Conservation (phyloP, 495 filamentous ascomycete genomes). For the Elasticomyces elasticus region DNA sequence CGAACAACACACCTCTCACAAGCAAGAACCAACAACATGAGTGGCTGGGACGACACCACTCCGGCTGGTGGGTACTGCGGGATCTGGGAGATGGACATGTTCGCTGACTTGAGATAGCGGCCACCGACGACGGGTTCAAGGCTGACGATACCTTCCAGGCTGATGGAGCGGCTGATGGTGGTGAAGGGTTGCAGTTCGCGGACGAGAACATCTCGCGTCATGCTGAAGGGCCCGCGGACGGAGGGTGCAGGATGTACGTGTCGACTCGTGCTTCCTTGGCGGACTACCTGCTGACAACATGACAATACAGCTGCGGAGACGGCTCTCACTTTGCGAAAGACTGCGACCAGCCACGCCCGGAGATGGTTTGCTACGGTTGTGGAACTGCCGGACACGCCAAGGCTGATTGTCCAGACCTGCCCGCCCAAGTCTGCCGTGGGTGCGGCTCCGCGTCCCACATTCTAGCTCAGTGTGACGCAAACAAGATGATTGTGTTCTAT, state of each 20-base stretch:
- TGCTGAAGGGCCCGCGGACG: conserved; percentile 10
- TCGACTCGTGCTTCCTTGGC: not conserved
- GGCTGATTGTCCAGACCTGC: conserved; percentile 59
- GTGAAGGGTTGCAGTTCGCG: conserved; percentile 7
- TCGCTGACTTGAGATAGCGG: not conserved
- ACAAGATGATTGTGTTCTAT: conserved; percentile 58
- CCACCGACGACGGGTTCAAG: conserved; percentile 2
- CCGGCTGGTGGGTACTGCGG: not conserved
- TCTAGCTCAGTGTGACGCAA: conserved; percentile 50
- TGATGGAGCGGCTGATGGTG: conserved; percentile 16
- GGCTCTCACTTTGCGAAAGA: conserved; percentile 49
- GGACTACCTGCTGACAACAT: conserved; percentile 12
- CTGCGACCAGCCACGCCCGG: conserved; percentile 39
- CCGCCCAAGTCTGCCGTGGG: conserved; percentile 58
- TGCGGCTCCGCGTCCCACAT: conserved; percentile 56
- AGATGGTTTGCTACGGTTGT: conserved; percentile 61
- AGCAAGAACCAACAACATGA: not conserved
- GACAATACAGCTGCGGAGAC: conserved; percentile 41
- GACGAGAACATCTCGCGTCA: conserved; percentile 18
- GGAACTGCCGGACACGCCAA: conserved; percentile 61
- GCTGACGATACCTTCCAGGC: conserved; percentile 15
- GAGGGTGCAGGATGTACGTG: conserved; percentile 32
- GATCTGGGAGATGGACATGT: not conserved
- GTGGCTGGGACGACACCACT: conserved; percentile 11
- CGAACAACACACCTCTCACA: not conserved